A percentile compares a stretch with the other conserved stretches of the same genome.
Conservation (phyloP, 2,329 filamentous ascomycete genomes). For the Didymella exigua region DNA sequence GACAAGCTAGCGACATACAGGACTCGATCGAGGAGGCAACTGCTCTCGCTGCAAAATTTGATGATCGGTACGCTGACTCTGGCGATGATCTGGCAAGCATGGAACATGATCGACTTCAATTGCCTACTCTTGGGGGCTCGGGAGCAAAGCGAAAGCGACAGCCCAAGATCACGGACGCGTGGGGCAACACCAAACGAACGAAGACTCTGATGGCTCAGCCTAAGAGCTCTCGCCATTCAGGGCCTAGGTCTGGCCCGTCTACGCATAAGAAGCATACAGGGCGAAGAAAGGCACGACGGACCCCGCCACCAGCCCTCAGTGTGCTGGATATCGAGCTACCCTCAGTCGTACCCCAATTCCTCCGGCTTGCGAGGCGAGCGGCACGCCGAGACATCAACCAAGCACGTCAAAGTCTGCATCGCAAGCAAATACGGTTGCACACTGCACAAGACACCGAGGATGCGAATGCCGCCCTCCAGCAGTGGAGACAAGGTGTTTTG, state of each 20-base stretch:
- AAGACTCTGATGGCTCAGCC: constrained; percentile 10
- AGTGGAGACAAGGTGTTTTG: constrained; percentile 58
- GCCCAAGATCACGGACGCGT: constrained; percentile 46
- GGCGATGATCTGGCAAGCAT: constrained; percentile 47
- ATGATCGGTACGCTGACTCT: constrained; percentile 33
- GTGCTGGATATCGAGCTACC: constrained; percentile 58
- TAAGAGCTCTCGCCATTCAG: background rate
- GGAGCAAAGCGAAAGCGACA: constrained; percentile 44
- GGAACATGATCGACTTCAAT: constrained; percentile 54
- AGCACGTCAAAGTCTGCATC: constrained; percentile 58
- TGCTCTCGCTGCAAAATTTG: constrained; percentile 31
- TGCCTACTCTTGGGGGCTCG: constrained; percentile 31
- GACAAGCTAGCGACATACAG: constrained; percentile 21
- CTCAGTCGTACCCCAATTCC: constrained; percentile 57
- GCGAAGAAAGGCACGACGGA: constrained; percentile 18
- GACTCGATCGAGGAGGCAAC: constrained; percentile 25
- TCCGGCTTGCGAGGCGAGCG: constrained; percentile 61
- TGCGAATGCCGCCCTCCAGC: constrained; percentile 54
- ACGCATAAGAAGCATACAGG: constrained; percentile 14
- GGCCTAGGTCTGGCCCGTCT: background rate
- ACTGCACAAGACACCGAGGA: constrained; percentile 61
- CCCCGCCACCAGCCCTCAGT: constrained; percentile 48
- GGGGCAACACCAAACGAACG: constrained; percentile 29
- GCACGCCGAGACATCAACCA: constrained; percentile 55
- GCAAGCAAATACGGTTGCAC: constrained; percentile 59